phyloP scores from a whole-genome alignment of 1,284 basidiomycete genomes.

The Calocybe gambosa region DNA sequence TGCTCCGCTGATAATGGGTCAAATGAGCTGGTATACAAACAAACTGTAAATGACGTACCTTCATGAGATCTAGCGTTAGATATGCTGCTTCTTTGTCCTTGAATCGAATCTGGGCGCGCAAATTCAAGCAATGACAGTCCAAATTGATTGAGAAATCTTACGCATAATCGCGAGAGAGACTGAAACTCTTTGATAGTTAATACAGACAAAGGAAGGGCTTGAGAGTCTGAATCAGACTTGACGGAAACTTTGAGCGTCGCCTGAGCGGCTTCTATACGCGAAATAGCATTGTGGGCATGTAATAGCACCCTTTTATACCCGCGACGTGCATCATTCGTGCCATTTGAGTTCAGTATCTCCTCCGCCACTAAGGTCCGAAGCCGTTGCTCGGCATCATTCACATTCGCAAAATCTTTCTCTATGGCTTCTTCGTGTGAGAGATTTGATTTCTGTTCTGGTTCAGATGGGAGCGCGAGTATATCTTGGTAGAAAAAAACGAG shows the following conservation, averaged over 20 bases:
- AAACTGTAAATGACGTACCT: conserved; percentile 32
- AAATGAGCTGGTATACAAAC: not conserved
- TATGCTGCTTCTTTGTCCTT: conserved; percentile 30
- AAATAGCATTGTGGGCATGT: conserved; percentile 23
- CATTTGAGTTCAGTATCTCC: conserved; percentile 1
- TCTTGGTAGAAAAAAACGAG: conserved; percentile 48
- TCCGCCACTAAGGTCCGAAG: not conserved
- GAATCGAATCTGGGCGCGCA: conserved; percentile 23
- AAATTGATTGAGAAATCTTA: conserved; percentile 20
- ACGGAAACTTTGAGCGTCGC: conserved; percentile 6
- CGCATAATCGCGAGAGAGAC: conserved; percentile 38
- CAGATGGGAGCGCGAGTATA: conserved; percentile 35
- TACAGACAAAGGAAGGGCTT: conserved; percentile 30
- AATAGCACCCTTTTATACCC: conserved; percentile 25
- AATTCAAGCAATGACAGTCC: conserved; percentile 1
- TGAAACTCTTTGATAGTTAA: conserved; percentile 46
- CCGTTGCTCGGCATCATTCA: conserved; percentile 18
- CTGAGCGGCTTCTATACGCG: conserved; percentile 25
- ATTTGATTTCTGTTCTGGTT: conserved; percentile 10
- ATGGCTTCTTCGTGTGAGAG: conserved; percentile 14
- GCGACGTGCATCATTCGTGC: conserved; percentile 6
- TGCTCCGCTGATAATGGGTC: conserved; percentile 28
- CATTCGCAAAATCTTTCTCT: conserved; percentile 16
- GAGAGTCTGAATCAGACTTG: conserved; percentile 11
- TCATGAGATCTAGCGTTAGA: conserved; percentile 37